These are phyloP conservation scores for Clarireedia homoeocarpa DNA, from an alignment of 2,329 filamentous ascomycete genomes.

Conservation along the genomic window DNA sequence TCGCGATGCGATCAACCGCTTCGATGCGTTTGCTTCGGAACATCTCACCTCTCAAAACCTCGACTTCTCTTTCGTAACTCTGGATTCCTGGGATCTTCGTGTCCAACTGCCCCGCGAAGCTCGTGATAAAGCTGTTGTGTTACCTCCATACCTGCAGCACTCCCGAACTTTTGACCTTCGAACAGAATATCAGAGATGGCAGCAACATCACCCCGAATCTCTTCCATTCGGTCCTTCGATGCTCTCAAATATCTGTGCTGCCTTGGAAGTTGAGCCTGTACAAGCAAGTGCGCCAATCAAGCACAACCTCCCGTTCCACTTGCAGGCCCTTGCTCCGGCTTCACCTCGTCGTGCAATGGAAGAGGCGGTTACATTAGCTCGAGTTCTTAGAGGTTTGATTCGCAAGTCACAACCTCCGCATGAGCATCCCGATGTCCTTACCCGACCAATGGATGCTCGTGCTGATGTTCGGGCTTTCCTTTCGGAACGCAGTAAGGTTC, in stretches of 20 bases:
- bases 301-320: conserved; percentile 94
- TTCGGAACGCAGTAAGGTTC: conserved; percentile 91
- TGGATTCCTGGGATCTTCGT: conserved; percentile 96
- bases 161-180: conserved; percentile 94
- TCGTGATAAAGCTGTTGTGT: conserved; percentile 93
- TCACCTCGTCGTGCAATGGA: conserved; percentile 96
- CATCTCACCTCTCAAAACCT: conserved; percentile 84
- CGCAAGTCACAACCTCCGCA: conserved; percentile 92
- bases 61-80: conserved; percentile 96
- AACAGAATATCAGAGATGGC: conserved; percentile 97
- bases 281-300: conserved; percentile 98
- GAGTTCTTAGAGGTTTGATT: conserved; percentile 86
- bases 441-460: conserved; percentile 90
- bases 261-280: conserved; percentile 94
- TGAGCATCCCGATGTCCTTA: conserved; percentile 91
- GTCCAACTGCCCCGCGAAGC: conserved; percentile 96
- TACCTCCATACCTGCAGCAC: conserved; percentile 95
- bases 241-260: conserved; percentile 94
- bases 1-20: conserved; percentile 90
- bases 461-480: conserved; percentile 95
- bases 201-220: conserved; percentile 95
- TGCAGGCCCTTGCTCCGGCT: conserved; percentile 90
- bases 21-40: conserved; percentile 89
- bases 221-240: conserved; percentile 93
- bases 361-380: conserved; percentile 87